Base-by-base conservation (phyloP, 371 early-diverging fungal species). In the Gilbertella persicaria region DNA sequence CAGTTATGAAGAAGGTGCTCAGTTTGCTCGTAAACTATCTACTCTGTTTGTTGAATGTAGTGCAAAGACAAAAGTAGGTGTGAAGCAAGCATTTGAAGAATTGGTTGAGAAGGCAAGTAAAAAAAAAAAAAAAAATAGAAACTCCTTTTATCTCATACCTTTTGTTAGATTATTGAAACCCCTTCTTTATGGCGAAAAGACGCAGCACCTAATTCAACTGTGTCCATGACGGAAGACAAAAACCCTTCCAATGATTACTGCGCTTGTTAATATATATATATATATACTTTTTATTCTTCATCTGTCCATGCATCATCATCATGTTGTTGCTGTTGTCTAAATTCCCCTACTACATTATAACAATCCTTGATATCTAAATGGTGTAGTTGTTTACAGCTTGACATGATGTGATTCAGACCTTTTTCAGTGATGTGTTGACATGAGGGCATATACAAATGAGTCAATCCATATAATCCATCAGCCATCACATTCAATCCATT, bases 31-130 rank as follows among this genome's bases (percentile, higher is more conserved):
- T 49, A 82, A 85, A 60, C 78, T 91, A 64, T 88, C 92, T 36
- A 91, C 95, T 2, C 73, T 98, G 54, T 98, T 95, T 68, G 82
- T 95, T 55, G 99, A 98, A 74, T 93, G 94, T 51, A 92, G 92
- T 62, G 99, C 99, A 33, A 62, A 53, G 17, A 58, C 58, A 46
- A 51, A 55, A 35, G 50, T 52, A 14, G 60, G 59, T 23, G 65
- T 59, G 13, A 60, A 52, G 41, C 43, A 57, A 29, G 53, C 50
- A 10, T 50, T 50, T 47, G 51, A 49, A 26, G 45, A 48, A 25
- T 36, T 28, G 4, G 56, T 57, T 30, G 38, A 59, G 53, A 60
- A 64, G 56, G 65, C 55, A 54, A 28, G 16, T n/a, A 39, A 50
- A 26, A 25, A 24, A 38, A 16, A 10, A 26, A 3, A 0, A 28